Conservation (phyloP, 192 early-diverging fungal genomes). For the Linderina pennispora region DNA sequence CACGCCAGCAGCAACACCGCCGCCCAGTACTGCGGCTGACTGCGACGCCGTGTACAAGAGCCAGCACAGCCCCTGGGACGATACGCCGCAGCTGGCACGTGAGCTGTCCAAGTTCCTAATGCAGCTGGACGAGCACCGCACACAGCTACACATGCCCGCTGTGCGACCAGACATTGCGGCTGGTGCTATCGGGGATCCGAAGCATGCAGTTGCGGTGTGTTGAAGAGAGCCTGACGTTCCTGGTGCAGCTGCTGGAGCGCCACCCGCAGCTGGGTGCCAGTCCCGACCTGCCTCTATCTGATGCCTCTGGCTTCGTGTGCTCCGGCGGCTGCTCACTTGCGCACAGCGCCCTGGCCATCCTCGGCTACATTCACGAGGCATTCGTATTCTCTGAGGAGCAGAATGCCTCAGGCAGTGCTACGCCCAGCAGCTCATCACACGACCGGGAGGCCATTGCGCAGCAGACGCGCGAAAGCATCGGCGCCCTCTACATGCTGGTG, state of each 20-base stretch:
- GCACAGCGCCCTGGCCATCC: slow-evolving; percentile 6
- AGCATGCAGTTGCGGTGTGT: slow-evolving; percentile 29
- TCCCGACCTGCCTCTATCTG: not conserved
- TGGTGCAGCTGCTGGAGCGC: slow-evolving; percentile 20
- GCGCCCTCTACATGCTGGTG: slow-evolving; percentile 18
- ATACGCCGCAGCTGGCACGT: slow-evolving; percentile 16
- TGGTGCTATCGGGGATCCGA: slow-evolving; percentile 26
- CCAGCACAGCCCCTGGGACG: slow-evolving; percentile 44
- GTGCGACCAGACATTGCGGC: slow-evolving; percentile 21
- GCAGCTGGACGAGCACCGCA: slow-evolving; percentile 4
- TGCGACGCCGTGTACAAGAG: slow-evolving; percentile 23
- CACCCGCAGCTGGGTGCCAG: slow-evolving; percentile 10
- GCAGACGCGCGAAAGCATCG: slow-evolving; percentile 6
- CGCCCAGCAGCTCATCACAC: not conserved
- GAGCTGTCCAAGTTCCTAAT: slow-evolving; percentile 23
- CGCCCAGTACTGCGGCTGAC: slow-evolving; percentile 1
- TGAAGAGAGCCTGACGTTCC: slow-evolving; percentile 17
- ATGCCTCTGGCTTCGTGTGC: not conserved
- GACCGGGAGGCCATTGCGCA: not conserved
- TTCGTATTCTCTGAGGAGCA: slow-evolving; percentile 38
- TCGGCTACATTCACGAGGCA: slow-evolving; percentile 38
- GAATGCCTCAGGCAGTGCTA: not conserved
- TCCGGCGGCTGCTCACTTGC: slow-evolving; percentile 8
- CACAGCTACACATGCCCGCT: slow-evolving; percentile 4
- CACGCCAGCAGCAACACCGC: not conserved